A percentile compares a stretch with the other conserved stretches of the same genome.
phyloP scores from a whole-genome alignment of 2,329 filamentous ascomycete genomes.

The Fusarium ambrosium region DNA sequence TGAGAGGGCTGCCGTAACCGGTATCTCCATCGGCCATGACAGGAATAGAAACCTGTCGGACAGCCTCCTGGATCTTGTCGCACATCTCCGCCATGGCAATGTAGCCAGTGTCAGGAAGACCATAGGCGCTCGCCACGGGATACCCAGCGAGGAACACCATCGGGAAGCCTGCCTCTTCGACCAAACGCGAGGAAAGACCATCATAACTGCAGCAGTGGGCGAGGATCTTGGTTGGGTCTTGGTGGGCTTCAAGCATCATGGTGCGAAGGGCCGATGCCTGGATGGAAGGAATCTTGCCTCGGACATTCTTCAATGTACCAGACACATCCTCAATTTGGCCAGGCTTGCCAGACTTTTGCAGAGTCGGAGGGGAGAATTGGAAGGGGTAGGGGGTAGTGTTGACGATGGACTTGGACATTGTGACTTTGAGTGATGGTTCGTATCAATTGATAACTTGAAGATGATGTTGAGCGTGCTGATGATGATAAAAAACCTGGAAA shows the following conservation, averaged over 20 bases:
- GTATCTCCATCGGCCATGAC: conserved; percentile 63
- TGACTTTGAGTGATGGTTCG: neutral
- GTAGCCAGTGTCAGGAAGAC: conserved; percentile 63
- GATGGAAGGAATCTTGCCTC: conserved; percentile 50
- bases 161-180: conserved; percentile 61
- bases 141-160: conserved; percentile 61
- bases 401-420: conserved; percentile 45
- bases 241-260: conserved; percentile 57
- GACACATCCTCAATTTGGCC: conserved; percentile 23
- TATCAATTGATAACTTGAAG: neutral
- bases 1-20: conserved; percentile 62
- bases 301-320: conserved; percentile 26
- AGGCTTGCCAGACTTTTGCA: conserved; percentile 29
- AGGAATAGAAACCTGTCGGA: conserved; percentile 55
- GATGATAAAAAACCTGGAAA: neutral
- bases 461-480: neutral
- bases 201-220: conserved; percentile 60
- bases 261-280: conserved; percentile 56
- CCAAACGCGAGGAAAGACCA: conserved; percentile 57
- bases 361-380: conserved; percentile 40
- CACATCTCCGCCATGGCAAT: conserved; percentile 63
- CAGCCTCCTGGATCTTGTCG: conserved; percentile 59
- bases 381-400: conserved; percentile 52
- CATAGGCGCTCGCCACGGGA: conserved; percentile 55
- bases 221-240: conserved; percentile 58